phyloP scores from a whole-genome alignment of 371 early-diverging fungal species.

The Syncephalis plumigaleata region DNA sequence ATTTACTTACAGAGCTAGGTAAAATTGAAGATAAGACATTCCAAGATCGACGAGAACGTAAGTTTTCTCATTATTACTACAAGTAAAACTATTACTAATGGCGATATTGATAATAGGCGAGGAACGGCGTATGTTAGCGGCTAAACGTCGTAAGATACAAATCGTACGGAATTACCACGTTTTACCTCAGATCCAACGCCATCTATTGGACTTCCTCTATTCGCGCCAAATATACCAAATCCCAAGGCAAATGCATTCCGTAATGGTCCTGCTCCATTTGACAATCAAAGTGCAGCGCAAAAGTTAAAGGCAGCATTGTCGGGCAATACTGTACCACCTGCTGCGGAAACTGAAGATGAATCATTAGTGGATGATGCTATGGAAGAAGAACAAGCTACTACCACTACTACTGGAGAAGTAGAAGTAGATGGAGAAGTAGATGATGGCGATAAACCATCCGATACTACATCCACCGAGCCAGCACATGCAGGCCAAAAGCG shows the following conservation, averaged over 20 bases:
- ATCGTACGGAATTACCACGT: neutral
- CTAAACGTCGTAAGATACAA: neutral
- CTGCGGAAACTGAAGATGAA: slow-evolving; percentile 6
- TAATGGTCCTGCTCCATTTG: neutral
- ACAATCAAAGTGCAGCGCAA: neutral
- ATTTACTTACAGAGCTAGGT: slow-evolving; percentile 65
- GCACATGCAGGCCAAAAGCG: no score
- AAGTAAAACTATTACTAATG: neutral
- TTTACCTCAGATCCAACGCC: neutral
- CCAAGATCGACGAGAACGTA: slow-evolving; percentile 34
- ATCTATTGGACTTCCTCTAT: neutral
- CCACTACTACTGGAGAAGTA: no score
- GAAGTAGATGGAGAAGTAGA: no score
- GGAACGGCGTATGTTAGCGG: neutral
- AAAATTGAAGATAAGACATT: slow-evolving; percentile 77
- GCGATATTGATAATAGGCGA: neutral
- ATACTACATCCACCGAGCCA: neutral
- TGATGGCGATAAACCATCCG: neutral
- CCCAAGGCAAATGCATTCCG: neutral
- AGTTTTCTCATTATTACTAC: neutral
- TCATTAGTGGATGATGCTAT: slow-evolving; percentile 6
- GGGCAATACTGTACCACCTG: neutral
- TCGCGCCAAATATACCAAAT: neutral
- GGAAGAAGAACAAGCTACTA: slow-evolving; percentile 8
- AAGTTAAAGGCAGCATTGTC: slow-evolving; percentile 4